phyloP scores from a whole-genome alignment of 768 basidiomycete genomes.

The Panaeolus cyanescens region DNA sequence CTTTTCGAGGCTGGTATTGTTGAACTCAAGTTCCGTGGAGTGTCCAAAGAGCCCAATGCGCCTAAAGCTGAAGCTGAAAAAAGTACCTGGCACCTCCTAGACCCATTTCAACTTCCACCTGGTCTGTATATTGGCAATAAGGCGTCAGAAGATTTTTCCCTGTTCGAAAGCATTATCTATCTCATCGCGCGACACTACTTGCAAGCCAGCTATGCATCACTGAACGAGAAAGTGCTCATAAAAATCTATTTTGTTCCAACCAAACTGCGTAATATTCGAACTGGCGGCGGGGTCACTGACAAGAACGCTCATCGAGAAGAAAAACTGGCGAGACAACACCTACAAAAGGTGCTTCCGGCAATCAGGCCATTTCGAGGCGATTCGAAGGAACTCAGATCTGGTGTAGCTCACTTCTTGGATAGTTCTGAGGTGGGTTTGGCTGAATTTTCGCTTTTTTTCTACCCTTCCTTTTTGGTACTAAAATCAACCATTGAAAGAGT shows the following conservation, averaged over 20 bases:
- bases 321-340: constrained; percentile 35
- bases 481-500: constrained; percentile 49
- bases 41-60: constrained; percentile 28
- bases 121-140: too few species aligned
- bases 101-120: constrained; percentile 25
- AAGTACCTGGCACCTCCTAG: constrained; percentile 58
- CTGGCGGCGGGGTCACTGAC: constrained; percentile 46
- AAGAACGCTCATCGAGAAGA: constrained; percentile 37
- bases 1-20: constrained; percentile 52
- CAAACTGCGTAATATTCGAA: constrained; percentile 59
- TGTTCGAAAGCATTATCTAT: too few species aligned
- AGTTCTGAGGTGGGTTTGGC: constrained; percentile 28
- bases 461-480: constrained; percentile 2
- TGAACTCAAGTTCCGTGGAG: constrained; percentile 28
- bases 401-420: too few species aligned
- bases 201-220: too few species aligned
- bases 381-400: constrained; percentile 19
- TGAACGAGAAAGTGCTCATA: constrained; percentile 33
- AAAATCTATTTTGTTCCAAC: constrained; percentile 71
- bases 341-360: constrained; percentile 49
- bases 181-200: too few species aligned
- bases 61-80: constrained; percentile 40
- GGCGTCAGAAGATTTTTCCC: too few species aligned
- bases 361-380: constrained; percentile 28
- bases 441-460: constrained; percentile 6